Percentiles rank a stretch among this genome's conserved stretches.
Conservation (phyloP, 2,329 filamentous ascomycete genomes). For the Sclerotinia borealis region DNA sequence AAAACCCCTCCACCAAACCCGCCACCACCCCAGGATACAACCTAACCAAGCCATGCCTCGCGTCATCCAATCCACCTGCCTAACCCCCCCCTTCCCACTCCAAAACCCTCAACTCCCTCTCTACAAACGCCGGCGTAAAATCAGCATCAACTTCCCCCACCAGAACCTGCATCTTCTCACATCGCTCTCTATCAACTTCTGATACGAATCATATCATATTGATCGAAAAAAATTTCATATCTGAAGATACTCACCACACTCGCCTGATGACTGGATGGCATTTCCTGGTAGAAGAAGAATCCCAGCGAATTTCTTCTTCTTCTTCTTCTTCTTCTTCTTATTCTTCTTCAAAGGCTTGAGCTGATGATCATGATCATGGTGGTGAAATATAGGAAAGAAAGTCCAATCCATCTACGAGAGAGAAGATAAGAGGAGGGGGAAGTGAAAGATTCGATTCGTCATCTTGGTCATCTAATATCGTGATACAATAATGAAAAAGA, state of each 20-base stretch:
- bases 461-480: neutral
- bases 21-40: neutral
- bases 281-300: neutral
- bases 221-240: constrained; percentile 40
- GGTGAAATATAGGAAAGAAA: neutral
- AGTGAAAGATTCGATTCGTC: neutral
- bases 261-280: constrained; percentile 22
- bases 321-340: too few species aligned
- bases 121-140: neutral
- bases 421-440: neutral
- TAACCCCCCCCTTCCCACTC: neutral
- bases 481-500: neutral
- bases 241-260: constrained; percentile 42
- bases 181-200: neutral
- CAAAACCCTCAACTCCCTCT: neutral
- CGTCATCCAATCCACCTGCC: neutral
- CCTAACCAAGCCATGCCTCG: neutral
- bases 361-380: neutral
- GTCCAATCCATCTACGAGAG: neutral
- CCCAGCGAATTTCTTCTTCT: neutral
- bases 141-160: neutral
- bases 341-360: neutral
- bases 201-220: constrained; percentile 6
- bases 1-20: neutral
- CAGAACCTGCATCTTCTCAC: neutral